Conservation (phyloP, 768 basidiomycete species). For the Chalciporus pseudorubinellus region DNA sequence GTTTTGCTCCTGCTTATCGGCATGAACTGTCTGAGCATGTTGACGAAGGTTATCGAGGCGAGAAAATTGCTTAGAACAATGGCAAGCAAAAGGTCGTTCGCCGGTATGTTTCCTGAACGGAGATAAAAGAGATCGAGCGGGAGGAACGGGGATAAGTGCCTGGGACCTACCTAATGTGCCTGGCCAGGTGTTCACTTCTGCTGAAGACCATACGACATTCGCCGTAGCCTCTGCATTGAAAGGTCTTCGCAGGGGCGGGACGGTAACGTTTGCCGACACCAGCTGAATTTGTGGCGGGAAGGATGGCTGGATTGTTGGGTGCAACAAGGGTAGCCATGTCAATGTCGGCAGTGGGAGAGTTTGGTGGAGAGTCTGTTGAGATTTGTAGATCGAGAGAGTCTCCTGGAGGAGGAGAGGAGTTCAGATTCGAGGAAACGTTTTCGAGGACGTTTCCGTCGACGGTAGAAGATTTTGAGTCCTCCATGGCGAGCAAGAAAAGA, state of each 20-base stretch:
- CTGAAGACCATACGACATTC: conserved; percentile 97
- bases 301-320: conserved; percentile 15
- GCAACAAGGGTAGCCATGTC: conserved; percentile 38
- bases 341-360: conserved; percentile 2
- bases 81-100: conserved; percentile 93
- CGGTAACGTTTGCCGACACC: conserved; percentile 65
- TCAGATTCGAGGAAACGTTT: conserved; percentile 5
- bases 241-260: conserved; percentile 87
- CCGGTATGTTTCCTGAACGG: conserved; percentile 90
- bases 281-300: conserved; percentile 14
- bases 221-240: conserved; percentile 92
- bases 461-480: conserved; percentile 34
- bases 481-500: conserved; percentile 34
- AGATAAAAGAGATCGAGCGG: conserved; percentile 25
- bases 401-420: conserved; percentile 7
- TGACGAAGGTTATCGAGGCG: conserved; percentile 96
- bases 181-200: conserved; percentile 90
- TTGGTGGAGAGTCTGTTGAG: conserved; percentile 1
- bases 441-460: conserved; percentile 23
- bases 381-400: conserved; percentile 5
- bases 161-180: conserved; percentile 83
- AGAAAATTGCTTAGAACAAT: conserved; percentile 93
- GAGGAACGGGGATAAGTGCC: conserved; percentile 17
- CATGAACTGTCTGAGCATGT: conserved; percentile 95
- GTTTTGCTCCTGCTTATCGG: conserved; percentile 89